Evolutionary conservation across 1,139 yeast species (phyloP).

Genomic region (Taiozyma sp.): DNA sequence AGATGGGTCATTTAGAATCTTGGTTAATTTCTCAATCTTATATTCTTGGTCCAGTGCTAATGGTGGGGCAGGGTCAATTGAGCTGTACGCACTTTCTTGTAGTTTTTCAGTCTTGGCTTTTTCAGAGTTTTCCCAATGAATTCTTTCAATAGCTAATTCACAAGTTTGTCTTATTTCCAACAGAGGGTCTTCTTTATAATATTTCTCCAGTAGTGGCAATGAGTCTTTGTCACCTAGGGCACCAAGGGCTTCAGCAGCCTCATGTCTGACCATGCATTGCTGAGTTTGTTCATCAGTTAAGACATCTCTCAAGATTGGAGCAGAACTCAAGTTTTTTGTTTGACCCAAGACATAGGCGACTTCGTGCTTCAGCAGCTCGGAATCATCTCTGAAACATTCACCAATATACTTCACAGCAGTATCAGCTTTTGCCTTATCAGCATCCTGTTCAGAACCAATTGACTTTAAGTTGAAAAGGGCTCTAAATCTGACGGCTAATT

Average conservation of each 20-base stretch:
- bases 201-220: slow-evolving; percentile 60
- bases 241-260: slow-evolving; percentile 98
- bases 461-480: slow-evolving; percentile 90
- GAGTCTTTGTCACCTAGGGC: slow-evolving; percentile 86
- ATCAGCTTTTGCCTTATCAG: slow-evolving; percentile 46
- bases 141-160: slow-evolving; percentile 93
- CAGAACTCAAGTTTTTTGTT: slow-evolving; percentile 77
- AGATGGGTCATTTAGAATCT: slow-evolving; percentile 67
- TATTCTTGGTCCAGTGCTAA: slow-evolving; percentile 59
- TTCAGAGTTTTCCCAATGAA: slow-evolving; percentile 84
- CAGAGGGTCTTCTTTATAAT: slow-evolving; percentile 67
- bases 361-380: slow-evolving; percentile 96
- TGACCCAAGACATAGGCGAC: slow-evolving; percentile 99
- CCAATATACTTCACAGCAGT: slow-evolving; percentile 82
- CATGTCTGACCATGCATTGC: slow-evolving; percentile 97
- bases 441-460: slow-evolving; percentile 59
- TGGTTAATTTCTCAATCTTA: slow-evolving; percentile 59
- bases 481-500: slow-evolving; percentile 83
- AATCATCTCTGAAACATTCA: slow-evolving; percentile 70
- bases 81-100: slow-evolving; percentile 73
- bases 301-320: slow-evolving; percentile 71
- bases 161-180: slow-evolving; percentile 95
- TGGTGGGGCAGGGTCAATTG: slow-evolving; percentile 99
- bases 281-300: slow-evolving; percentile 58
- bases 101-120: slow-evolving; percentile 57